phyloP scores from a whole-genome alignment of 1,284 basidiomycete species.

The Sporisorium reilianum region DNA sequence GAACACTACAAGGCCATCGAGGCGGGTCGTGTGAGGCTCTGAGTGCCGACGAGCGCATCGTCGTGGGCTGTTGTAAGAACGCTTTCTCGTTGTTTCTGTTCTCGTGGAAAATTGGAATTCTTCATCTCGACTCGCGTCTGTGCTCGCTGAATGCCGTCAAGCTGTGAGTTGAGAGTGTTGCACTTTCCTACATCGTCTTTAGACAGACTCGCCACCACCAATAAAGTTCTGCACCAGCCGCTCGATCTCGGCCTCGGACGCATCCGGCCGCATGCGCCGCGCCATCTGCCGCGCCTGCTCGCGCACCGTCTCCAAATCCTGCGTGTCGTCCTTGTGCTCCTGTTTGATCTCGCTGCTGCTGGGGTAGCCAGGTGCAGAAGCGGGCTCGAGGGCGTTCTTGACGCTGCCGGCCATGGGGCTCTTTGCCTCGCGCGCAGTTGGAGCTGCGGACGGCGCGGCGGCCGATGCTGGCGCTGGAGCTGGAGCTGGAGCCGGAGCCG shows the following conservation, averaged over 20 bases:
- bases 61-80: too few species aligned
- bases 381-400: not conserved
- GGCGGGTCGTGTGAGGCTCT: constrained; percentile 60
- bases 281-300: constrained; percentile 48
- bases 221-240: constrained; percentile 46
- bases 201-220: constrained; percentile 16
- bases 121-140: not conserved
- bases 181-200: not conserved
- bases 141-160: not conserved
- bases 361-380: not conserved
- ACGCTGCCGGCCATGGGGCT: not conserved
- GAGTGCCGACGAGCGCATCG: not conserved
- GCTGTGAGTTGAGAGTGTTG: not conserved
- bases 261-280: constrained; percentile 48
- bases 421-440: not conserved
- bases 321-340: constrained; percentile 17
- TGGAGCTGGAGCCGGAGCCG: not conserved
- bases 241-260: constrained; percentile 54
- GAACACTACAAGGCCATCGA: constrained; percentile 51
- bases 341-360: constrained; percentile 17
- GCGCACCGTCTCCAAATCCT: constrained; percentile 30
- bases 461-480: not conserved
- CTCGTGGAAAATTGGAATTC: not conserved
- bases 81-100: not conserved
- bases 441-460: not conserved